Base-by-base conservation (phyloP, 1,284 basidiomycete species). In the Erythrobasidium hasegawianum region DNA sequence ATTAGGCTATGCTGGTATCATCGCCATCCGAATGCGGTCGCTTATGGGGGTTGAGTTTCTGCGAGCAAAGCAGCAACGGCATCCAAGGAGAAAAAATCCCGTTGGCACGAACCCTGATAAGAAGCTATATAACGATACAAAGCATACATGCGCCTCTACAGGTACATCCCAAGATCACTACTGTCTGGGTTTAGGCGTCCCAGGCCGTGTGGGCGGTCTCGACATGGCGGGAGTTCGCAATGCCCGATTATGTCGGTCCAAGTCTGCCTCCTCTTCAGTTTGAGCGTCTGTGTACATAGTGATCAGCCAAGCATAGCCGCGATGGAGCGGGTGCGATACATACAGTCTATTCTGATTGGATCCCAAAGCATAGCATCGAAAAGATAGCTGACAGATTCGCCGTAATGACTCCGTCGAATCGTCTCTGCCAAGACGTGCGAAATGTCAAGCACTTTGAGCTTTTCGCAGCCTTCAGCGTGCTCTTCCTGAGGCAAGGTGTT, bases 381-480 rank as follows among this genome's bases (percentile, higher is more conserved):
- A 24, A 67, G 64, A 43, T 67, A 67, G 29, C 52, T 52, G 22
- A 59, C 55, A n/a, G 43, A 49, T 40, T 71, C 64, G 10, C 77
- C 78, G 68, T 77, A 79, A 71, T 78, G 77, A 57, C 88, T 92
- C 71, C 95, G 84, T 71, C 95, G 81, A 69, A 98, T 97, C 55
- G 97, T 95, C 82, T 98, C 96, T 45, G 92, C 96, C 66, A 99
- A 84, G 69, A 98, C 93, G 61, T 89, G 87, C 57, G 89, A 89
- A 75, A 99, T 87, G 81, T 98, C 94, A 72, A 99, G 88, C 72
- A 94, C 90, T 81, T 97, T 93, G 58, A 99, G 86, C 82, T 96
- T 97, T 67, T 78, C 76, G 79, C 94, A 96, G 70, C 77, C 77
- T 54, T 81, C 82, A 76, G 86, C 82, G 79, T 97, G 95, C 72